Conservation (phyloP, 208 protist species). For the Trypanosoma conorhini region DNA sequence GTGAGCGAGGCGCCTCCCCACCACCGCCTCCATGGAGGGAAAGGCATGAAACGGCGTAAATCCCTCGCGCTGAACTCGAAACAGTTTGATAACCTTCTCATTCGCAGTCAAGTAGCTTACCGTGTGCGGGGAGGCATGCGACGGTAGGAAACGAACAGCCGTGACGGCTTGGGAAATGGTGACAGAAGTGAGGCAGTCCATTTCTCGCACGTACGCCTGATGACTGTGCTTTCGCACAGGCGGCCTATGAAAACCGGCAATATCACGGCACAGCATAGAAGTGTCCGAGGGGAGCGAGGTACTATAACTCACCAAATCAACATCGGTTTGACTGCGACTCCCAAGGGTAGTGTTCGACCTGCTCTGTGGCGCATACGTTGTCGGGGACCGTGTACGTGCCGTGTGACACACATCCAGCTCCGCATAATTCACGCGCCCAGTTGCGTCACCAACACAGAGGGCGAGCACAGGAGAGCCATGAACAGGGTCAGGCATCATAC, state of each 20-base stretch:
- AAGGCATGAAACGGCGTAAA: slow-evolving; percentile 77
- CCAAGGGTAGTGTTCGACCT: slow-evolving; percentile 25
- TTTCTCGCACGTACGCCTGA: slow-evolving; percentile 79
- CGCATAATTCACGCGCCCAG: slow-evolving; percentile 80
- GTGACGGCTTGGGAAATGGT: slow-evolving; percentile 76
- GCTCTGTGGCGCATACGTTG: slow-evolving; percentile 23
- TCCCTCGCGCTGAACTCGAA: slow-evolving; percentile 80
- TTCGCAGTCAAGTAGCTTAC: slow-evolving; percentile 88
- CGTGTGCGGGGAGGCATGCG: slow-evolving; percentile 71
- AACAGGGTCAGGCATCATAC: slow-evolving; percentile 71
- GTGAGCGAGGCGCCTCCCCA: slow-evolving; percentile 46
- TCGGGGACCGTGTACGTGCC: slow-evolving; percentile 17
- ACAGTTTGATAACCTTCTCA: slow-evolving; percentile 86
- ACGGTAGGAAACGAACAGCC: slow-evolving; percentile 62
- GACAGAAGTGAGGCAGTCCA: slow-evolving; percentile 85
- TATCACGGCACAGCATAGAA: slow-evolving; percentile 29
- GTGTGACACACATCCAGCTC: slow-evolving; percentile 61
- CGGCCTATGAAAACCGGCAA: slow-evolving; percentile 56
- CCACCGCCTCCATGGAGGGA: slow-evolving; percentile 58
- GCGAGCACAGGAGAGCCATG: slow-evolving; percentile 64
- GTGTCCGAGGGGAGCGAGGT: slow-evolving; percentile 41
- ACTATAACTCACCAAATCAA: slow-evolving; percentile 6
- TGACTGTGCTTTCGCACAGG: slow-evolving; percentile 70
- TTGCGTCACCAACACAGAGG: slow-evolving; percentile 80
- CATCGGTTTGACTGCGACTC: slow-evolving; percentile 28